Conservation (phyloP, 2,329 filamentous ascomycete genomes). For the Rhynchosporium agropyri region DNA sequence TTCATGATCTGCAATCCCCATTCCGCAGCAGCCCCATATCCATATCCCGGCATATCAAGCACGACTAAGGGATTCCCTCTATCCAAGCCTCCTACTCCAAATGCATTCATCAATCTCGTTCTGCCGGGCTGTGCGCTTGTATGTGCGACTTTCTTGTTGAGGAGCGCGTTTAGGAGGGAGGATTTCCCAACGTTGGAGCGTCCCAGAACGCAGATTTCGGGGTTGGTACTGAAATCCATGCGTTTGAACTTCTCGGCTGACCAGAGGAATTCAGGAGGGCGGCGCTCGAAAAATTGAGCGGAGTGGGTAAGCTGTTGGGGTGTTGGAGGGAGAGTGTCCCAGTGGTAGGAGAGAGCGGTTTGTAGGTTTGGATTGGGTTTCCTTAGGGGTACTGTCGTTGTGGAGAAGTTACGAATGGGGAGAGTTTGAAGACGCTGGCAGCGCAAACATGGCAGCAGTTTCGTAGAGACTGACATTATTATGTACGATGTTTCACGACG, state of each 20-base stretch:
- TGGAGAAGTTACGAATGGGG: neutral
- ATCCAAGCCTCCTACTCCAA: conserved; percentile 54
- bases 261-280: conserved; percentile 59
- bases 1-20: conserved; percentile 72
- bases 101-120: conserved; percentile 68
- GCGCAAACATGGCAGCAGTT: conserved; percentile 19
- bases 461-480: conserved; percentile 6
- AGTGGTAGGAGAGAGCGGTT: conserved; percentile 48
- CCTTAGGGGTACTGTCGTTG: neutral
- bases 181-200: conserved; percentile 73
- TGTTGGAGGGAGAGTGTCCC: conserved; percentile 52
- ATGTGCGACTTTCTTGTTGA: conserved; percentile 53
- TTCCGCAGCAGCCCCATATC: conserved; percentile 59
- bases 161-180: conserved; percentile 65
- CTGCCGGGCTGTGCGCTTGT: conserved; percentile 62
- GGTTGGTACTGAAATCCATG: conserved; percentile 51
- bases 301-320: conserved; percentile 49
- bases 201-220: conserved; percentile 59
- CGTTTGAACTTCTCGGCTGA: conserved; percentile 61
- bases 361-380: conserved; percentile 1
- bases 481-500: neutral
- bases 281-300: conserved; percentile 49
- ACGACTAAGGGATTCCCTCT: conserved; percentile 52
- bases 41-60: conserved; percentile 74
- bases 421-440: neutral